A percentile compares a stretch with the other conserved stretches of the same genome.
Evolutionary conservation across 192 early-diverging fungal genomes (phyloP).

Genomic region (Backusella psychrophila): DNA sequence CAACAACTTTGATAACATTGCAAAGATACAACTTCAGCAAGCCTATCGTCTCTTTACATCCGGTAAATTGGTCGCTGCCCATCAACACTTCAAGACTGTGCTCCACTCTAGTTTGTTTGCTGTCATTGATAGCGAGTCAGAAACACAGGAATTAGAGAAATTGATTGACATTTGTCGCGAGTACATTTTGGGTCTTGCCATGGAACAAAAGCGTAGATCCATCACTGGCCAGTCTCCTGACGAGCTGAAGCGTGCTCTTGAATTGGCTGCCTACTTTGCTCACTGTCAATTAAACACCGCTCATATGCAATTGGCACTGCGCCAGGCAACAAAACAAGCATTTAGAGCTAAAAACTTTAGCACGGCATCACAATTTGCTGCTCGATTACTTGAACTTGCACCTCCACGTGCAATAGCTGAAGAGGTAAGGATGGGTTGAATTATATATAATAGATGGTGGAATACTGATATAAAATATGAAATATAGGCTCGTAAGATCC

Average conservation of each 20-base stretch:
- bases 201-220: constrained; percentile 78
- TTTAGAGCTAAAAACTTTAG: constrained; percentile 83
- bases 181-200: constrained; percentile 86
- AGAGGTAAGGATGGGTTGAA: constrained; percentile 47
- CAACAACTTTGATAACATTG: constrained; percentile 55
- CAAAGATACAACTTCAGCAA: constrained; percentile 74
- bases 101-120: constrained; percentile 80
- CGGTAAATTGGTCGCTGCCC: constrained; percentile 82
- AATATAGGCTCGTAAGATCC: constrained; percentile 66
- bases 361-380: constrained; percentile 85
- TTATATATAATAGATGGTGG: not conserved
- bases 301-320: constrained; percentile 86
- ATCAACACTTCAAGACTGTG: constrained; percentile 69
- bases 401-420: constrained; percentile 76
- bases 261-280: constrained; percentile 95
- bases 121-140: constrained; percentile 59
- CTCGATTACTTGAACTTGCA: constrained; percentile 85
- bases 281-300: constrained; percentile 86
- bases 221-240: constrained; percentile 56
- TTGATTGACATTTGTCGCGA: constrained; percentile 82
- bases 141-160: constrained; percentile 74
- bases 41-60: constrained; percentile 79
- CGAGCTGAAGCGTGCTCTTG: constrained; percentile 69
- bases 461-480: not conserved
- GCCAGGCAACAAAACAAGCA: constrained; percentile 82